A percentile compares a stretch with the other conserved stretches of the same genome.
Evolutionary conservation across 2,329 filamentous ascomycete species (phyloP).

Genomic region (Verticillium dahliae): DNA sequence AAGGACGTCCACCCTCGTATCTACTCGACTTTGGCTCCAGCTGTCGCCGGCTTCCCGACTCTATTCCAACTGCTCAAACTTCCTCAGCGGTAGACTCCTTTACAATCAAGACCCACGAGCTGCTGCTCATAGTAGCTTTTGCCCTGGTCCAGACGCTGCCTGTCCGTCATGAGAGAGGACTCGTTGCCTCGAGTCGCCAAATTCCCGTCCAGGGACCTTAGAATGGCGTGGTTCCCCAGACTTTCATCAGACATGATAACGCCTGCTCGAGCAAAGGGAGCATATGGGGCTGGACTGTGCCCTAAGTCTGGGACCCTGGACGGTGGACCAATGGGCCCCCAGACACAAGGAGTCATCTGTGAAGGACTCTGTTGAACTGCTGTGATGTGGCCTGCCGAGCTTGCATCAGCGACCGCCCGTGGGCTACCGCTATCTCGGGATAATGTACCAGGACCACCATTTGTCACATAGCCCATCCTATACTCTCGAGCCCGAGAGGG

Average conservation of each 20-base stretch:
- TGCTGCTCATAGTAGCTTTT: neutral
- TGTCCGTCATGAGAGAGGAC: neutral
- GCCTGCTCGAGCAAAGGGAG: neutral
- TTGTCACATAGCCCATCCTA: neutral
- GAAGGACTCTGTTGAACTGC: constrained; percentile 2
- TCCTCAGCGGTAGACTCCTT: neutral
- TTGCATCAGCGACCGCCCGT: neutral
- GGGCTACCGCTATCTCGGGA: neutral
- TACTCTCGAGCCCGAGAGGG: neutral
- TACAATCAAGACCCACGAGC: neutral
- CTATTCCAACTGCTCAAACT: neutral
- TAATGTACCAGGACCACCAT: neutral
- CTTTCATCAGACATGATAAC: neutral
- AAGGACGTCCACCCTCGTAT: neutral
- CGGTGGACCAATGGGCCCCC: constrained; percentile 22
- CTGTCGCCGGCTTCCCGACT: neutral
- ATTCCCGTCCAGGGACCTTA: neutral
- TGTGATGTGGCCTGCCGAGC: neutral
- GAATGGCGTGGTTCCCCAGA: neutral
- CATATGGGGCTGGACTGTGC: neutral
- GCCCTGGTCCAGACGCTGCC: neutral
- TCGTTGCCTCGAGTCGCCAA: neutral
- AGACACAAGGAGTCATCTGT: constrained; percentile 14
- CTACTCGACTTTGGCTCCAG: neutral
- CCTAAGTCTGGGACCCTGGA: constrained; percentile 6